phyloP scores from a whole-genome alignment of 306 rosid genomes.

The Amphicarpaea edgeworthii region DNA sequence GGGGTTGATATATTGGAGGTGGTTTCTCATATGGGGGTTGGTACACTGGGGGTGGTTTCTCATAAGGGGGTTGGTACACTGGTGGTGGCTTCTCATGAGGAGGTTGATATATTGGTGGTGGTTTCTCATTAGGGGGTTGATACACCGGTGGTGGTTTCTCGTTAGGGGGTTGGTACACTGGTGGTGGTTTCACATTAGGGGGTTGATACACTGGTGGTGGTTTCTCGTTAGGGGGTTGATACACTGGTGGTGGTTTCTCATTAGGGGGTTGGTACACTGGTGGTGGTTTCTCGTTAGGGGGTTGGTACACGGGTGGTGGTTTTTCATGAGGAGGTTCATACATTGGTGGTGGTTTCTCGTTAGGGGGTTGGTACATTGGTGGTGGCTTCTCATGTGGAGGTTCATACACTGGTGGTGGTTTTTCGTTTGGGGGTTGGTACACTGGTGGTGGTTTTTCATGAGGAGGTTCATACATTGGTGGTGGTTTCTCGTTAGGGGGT shows the following conservation, averaged over 20 bases:
- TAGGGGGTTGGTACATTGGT: neutral
- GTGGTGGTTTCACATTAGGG: neutral
- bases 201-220: neutral
- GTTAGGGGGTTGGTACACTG: neutral
- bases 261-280: no score
- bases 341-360: no score
- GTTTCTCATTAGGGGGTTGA: no score
- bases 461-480: neutral
- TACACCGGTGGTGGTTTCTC: constrained; percentile 36
- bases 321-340: neutral
- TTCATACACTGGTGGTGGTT: neutral
- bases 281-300: no score
- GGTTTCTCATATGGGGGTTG: constrained; percentile 29
- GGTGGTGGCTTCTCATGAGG: no score
- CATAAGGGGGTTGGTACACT: neutral
- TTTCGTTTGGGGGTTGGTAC: constrained; percentile 10
- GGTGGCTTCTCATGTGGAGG: constrained; percentile 28
- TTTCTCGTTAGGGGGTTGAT: no score
- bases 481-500: constrained; percentile 5
- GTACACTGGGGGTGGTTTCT: neutral
- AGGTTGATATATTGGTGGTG: no score
- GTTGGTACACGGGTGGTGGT: neutral
- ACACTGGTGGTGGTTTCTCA: no score
- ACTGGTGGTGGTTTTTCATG: constrained; percentile 26
- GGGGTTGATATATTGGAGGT: neutral